Base-by-base conservation (phyloP, 495 filamentous ascomycete genomes). In the Penicillium cosmopolitanum region DNA sequence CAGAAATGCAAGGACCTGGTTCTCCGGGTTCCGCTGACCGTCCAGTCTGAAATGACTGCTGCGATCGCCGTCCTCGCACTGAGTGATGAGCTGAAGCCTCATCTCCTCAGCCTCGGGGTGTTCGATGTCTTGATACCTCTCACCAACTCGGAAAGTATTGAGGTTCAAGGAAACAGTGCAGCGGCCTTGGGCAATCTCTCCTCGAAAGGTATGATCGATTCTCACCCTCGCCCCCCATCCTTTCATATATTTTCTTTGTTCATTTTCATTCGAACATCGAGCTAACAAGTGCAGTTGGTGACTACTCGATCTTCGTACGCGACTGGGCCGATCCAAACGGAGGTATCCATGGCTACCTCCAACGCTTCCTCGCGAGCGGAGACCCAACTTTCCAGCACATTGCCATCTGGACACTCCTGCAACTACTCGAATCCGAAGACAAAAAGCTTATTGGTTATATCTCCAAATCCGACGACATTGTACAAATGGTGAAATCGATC, bases 301-400 rank as follows among this genome's bases (percentile, higher is more conserved):
- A 98, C 70, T 98, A 98, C 77, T 89, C 90, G 5, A 93, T 97
- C 61, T 98, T 98, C 72, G 87, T 97, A 28, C 87, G 93, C 58
- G 89, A 94, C 74, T 98, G 95, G 95, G 86, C 82, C 21, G 88
- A 96, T 65, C 95, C 95, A 4, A 88, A 92, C 57, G 94, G 92
- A 55, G 95, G 95, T 28, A 96, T 98, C 60, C 92, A 96, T 70
- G 94, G 95, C 51, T 98, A 98, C 68, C 82, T 98, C 18, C 88
- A 85, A 58, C 86, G 95, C 50, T 98, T 98, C 79, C 84, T 98
- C 5, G 91, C 87, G 19, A 96, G 92, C 67, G 93, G 92, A 42
- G 95, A 98, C 70, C 88, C 96, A 12, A 98, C 95, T 1, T 98
- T 98, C 80, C 95, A 98, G 71, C 95, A 98, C 72, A 98, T 98